Evolutionary conservation across 768 basidiomycete genomes (phyloP).

Genomic region (Chlorophyllum brunneum): DNA sequence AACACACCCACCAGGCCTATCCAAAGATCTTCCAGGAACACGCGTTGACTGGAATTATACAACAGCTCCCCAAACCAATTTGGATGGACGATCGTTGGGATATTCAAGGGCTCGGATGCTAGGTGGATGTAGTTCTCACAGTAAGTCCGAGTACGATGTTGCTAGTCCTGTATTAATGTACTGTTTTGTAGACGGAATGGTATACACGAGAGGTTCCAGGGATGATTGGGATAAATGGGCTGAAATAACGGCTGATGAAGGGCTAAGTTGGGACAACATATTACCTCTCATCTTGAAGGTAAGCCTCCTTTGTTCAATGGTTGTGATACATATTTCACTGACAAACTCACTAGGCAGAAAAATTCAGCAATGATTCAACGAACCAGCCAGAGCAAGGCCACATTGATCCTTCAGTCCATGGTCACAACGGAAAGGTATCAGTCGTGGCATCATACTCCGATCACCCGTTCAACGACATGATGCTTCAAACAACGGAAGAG

Average conservation of each 20-base stretch:
- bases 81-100: constrained; percentile 6
- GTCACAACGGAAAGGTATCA: constrained; percentile 1
- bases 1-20: neutral
- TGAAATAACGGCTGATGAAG: constrained; percentile 22
- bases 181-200: constrained; percentile 18
- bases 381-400: constrained; percentile 12
- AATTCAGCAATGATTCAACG: neutral
- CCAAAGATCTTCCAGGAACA: neutral
- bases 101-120: constrained; percentile 10
- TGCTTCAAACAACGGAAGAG: constrained; percentile 18
- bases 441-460: constrained; percentile 1
- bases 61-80: constrained; percentile 7
- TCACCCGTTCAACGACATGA: constrained; percentile 19
- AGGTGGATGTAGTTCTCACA: constrained; percentile 13
- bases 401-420: constrained; percentile 12
- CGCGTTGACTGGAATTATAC: constrained; percentile 17
- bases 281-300: constrained; percentile 15
- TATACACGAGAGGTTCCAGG: constrained; percentile 17
- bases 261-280: constrained; percentile 30
- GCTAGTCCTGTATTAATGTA: too few relatives aligned
- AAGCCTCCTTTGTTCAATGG: neutral
- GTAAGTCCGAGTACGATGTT: neutral
- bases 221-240: constrained; percentile 22
- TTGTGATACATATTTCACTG: neutral
- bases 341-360: neutral